Base-by-base conservation (phyloP, 2,329 filamentous ascomycete genomes). In the Hymenoscyphus albidus region DNA sequence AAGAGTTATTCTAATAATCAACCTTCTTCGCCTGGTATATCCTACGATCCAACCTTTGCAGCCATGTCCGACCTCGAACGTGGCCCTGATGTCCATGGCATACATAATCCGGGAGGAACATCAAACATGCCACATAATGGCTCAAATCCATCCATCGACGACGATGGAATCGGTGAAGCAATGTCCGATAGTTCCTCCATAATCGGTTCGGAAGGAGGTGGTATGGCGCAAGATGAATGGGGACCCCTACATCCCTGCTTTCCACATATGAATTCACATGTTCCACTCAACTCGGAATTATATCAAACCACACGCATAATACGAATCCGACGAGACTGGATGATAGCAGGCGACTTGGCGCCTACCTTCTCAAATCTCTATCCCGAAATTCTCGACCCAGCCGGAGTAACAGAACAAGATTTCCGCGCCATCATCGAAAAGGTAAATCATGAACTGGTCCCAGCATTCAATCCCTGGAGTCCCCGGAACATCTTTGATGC, bases 321-420 rank as follows among this genome's bases (percentile, higher is more conserved):
- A 72, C 89, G 95, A 16, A 89, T 99, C 68, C 88, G 89, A 64
- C 85, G 95, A 54, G 95, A 99, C 77, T 99, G 93, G 91, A 88
- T 98, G 78, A 78, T 93, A 38, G 85, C 88, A 66, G 95, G 94
- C 42, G 95, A 99, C 76, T 80, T 97, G 35, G 94, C 93, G 1
- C 95, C 95, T 0, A 92, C 93, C 0, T 98, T 96, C 75, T 95
- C 92, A 16, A 97, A 98, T 72, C 82, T 97, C 2, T 99, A 99
- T 73, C 95, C 95, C 0, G 95, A 99, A 75, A 96, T 99, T 64
- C 81, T 99, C 7, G 93, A 97, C 70, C 92, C 93, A 0, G 86
- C 86, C 0, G 86, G 93, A 39, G 79, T 99, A 55, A 84, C 86
- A 0, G 95, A 99, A 76, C 88, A 89, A 65, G 92, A 96, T 71